A percentile compares a stretch with the other conserved stretches of the same genome.
phyloP scores from a whole-genome alignment of 164 flowering plant species.

The Houttuynia cordata region DNA sequence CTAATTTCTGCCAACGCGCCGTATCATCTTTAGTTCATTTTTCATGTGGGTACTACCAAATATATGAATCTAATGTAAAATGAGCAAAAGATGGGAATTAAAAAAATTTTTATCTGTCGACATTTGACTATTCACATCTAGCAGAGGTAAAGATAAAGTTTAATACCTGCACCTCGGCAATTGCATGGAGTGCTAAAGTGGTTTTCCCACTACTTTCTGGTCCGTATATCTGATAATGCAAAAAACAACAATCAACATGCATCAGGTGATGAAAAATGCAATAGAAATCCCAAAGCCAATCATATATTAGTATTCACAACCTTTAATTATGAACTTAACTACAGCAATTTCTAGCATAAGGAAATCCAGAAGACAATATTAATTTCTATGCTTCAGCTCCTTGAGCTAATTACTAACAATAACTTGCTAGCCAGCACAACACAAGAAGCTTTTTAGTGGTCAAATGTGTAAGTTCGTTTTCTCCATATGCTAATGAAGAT shows the following conservation, averaged over 20 bases:
- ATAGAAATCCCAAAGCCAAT: background rate
- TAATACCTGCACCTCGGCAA: slow-evolving; percentile 95
- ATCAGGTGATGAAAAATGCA: background rate
- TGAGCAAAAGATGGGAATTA: background rate
- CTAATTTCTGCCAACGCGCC: slow-evolving; percentile 49
- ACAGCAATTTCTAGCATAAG: no score
- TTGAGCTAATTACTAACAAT: no score
- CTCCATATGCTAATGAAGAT: no score
- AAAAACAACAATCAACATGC: background rate
- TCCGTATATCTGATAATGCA: slow-evolving; percentile 64
- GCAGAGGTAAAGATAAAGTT: background rate
- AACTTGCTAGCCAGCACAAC: background rate
- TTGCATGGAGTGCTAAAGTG: slow-evolving; percentile 93
- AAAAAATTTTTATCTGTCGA: background rate
- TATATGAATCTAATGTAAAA: background rate
- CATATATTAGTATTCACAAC: background rate
- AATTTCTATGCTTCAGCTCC: background rate
- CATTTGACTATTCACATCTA: background rate
- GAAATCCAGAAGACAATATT: background rate
- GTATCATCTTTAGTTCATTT: background rate
- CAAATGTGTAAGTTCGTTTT: no score
- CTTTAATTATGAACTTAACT: background rate
- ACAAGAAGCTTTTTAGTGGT: no score
- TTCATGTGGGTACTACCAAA: background rate
- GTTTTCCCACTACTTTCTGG: slow-evolving; percentile 99